Base-by-base conservation (phyloP, 202 grass and related monocot genomes). In the Eragrostis tef region DNA sequence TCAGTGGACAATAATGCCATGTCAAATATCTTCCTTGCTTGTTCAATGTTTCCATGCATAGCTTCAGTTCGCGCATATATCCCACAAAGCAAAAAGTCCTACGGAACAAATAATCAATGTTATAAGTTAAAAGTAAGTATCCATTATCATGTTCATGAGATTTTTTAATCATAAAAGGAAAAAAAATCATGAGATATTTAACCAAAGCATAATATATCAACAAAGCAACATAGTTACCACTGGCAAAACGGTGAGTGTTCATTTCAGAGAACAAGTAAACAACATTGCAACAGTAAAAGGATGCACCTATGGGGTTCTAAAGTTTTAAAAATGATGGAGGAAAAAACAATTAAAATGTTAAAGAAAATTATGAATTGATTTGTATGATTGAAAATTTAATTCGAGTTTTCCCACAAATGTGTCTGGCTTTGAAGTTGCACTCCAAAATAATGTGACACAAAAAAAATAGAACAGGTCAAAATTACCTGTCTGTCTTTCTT, bases 1-100 rank as follows among this genome's bases (percentile, higher is more conserved):
- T 91, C 86, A 16, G 88, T 83, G 77, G 92, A 94, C 82, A 82
- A 83, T 7, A 98, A 87, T 74, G 95, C 94, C 92, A 93, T 87
- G 80, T 98, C 95, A 84, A 98, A 93, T 87, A 98, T 94, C 80
- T 94, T 94, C 84, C 95, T 98, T 81, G 92, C 92, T 78, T 91
- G 84, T 63, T 93, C 92, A 79, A 93, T 77, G 67, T 93, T 93
- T 52, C 95, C 90, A 83, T 87, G 87, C 70, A 86, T 73, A 57
- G 95, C 92, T 73, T 94, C 95, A 53, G 83, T 94, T 87, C 79
- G 84, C 6, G 82, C 95, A 94, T 94, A 98, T 86, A 98, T 87
- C 60, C 95, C 95, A 63, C 95, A 98, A 83, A 98, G 85, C 76
- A 98, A 84, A 75, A 98, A 67, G 82, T 94, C 90, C 92, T 98